Base-by-base conservation (phyloP, 1,139 yeast species). In the Saccharomycopsis phalli region DNA sequence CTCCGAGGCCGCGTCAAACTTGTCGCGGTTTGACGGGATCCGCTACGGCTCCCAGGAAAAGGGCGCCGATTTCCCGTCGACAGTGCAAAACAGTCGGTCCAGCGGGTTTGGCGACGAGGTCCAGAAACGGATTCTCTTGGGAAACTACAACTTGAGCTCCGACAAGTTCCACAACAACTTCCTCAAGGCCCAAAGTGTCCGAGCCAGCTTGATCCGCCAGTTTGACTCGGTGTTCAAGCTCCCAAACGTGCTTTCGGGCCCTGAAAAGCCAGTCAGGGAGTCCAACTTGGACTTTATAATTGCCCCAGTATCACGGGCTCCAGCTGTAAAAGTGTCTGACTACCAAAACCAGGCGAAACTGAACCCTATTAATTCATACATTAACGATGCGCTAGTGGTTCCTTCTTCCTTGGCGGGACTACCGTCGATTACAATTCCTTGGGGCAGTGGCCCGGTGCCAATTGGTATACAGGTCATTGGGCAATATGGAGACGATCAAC, bases 351-450 rank as follows among this genome's bases (percentile, higher is more conserved):
- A 59, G 36, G 56, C 67, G 26, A 46, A 53, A 3, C 56, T 60
- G n/a, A 64, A 70, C 39, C 67, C 83, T 4, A 67, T 82, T 5
- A 74, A 74, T 38, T 69, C 79, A 14, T 87, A 82, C 52, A 66
- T 80, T 37, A 83, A 86, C 56, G 98, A 93, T 56, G 75, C 83
- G 1, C 67, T 87, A 46, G 86, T 96, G 0, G 81, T 88, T 3
- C 96, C 98, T 0, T 82, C 93, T 33, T 87, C 94, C 1, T 62
- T 93, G 47, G 94, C 95, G 0, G 98, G 97, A 0, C 60, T 91
- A 3, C 99, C 99, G 1, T 74, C 94, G 0, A 68, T 88, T 8
- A 71, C 81, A 0, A 62, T 88, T 2, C 98, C 98, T 1, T 69
- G 64, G 53, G 59, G 54, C 13, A 16, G 18, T 2, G 36, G 16